phyloP scores from a whole-genome alignment of 2,329 filamentous ascomycete species.

The Curvularia spicifera region DNA sequence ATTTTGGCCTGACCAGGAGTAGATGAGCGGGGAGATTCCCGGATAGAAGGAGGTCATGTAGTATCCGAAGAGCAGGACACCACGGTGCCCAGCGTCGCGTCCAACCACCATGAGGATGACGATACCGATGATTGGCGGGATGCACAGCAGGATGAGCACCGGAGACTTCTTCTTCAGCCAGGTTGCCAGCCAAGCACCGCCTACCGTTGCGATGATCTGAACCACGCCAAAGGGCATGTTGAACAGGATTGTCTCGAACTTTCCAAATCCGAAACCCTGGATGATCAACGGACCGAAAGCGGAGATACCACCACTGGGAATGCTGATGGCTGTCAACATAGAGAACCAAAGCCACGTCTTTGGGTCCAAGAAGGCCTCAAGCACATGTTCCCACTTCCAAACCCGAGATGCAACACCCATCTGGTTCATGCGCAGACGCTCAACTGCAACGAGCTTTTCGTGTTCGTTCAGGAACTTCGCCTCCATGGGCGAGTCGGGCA shows the following conservation, averaged over 20 bases:
- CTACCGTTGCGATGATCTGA: slow-evolving; percentile 65
- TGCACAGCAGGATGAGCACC: slow-evolving; percentile 60
- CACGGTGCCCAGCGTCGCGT: slow-evolving; percentile 56
- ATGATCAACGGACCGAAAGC: slow-evolving; percentile 67
- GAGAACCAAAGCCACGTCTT: slow-evolving; percentile 67
- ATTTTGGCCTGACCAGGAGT: slow-evolving; percentile 67
- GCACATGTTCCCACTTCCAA: slow-evolving; percentile 61
- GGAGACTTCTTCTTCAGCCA: slow-evolving; percentile 63
- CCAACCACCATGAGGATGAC: slow-evolving; percentile 61
- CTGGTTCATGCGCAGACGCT: slow-evolving; percentile 56
- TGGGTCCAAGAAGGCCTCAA: slow-evolving; percentile 62
- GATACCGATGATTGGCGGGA: slow-evolving; percentile 64
- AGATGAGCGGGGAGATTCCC: slow-evolving; percentile 66
- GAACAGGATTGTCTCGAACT: slow-evolving; percentile 64
- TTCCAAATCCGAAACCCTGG: slow-evolving; percentile 62
- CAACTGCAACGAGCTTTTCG: slow-evolving; percentile 65
- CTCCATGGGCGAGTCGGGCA: slow-evolving; percentile 69
- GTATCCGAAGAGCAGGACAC: slow-evolving; percentile 62
- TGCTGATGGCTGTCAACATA: slow-evolving; percentile 48
- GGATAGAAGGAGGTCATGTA: slow-evolving; percentile 67
- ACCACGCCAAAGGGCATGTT: slow-evolving; percentile 68
- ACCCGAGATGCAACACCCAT: slow-evolving; percentile 52
- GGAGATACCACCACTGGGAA: slow-evolving; percentile 64
- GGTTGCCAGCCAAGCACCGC: slow-evolving; percentile 63
- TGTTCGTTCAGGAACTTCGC: slow-evolving; percentile 63